These are phyloP conservation scores for Sphaerostilbella broomeana DNA, from an alignment of 2,329 filamentous ascomycete species.

Conservation along the genomic window DNA sequence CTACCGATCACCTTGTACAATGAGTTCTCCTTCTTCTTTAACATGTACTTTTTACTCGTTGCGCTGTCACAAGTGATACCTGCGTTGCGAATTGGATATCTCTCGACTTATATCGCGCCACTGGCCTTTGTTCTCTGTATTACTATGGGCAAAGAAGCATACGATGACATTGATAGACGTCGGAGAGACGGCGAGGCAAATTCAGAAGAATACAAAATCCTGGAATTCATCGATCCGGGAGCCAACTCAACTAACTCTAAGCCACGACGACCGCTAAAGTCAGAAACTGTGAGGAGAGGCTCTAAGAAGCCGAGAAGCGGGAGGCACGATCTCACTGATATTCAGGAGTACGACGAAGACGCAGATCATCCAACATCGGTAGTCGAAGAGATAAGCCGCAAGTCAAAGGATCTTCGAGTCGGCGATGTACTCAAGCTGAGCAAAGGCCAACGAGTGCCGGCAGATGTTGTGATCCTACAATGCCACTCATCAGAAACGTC, in stretches of 20 bases:
- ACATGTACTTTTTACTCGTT: slow-evolving; percentile 96
- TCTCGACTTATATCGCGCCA: slow-evolving; percentile 90
- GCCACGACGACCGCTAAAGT: slow-evolving; percentile 37
- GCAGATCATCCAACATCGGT: slow-evolving; percentile 40
- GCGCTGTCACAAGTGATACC: slow-evolving; percentile 91
- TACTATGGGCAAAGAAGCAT: slow-evolving; percentile 90
- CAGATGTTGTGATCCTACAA: slow-evolving; percentile 89
- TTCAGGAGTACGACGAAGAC: slow-evolving; percentile 61
- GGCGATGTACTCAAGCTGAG: slow-evolving; percentile 90
- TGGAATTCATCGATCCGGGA: slow-evolving; percentile 60
- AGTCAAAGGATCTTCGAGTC: slow-evolving; percentile 82
- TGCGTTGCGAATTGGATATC: slow-evolving; percentile 81
- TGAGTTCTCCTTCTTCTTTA: slow-evolving; percentile 99
- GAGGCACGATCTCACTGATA: slow-evolving; percentile 49
- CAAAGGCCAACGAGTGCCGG: slow-evolving; percentile 89
- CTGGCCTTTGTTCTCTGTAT: slow-evolving; percentile 87
- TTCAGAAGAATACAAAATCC: slow-evolving; percentile 75
- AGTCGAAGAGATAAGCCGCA: slow-evolving; percentile 65
- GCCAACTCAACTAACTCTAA: slow-evolving; percentile 34
- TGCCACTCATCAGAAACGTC: slow-evolving; percentile 57
- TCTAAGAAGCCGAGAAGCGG: slow-evolving; percentile 25
- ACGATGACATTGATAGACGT: slow-evolving; percentile 83
- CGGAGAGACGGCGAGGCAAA: slow-evolving; percentile 90
- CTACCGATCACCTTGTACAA: slow-evolving; percentile 93
- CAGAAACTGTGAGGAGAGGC: slow-evolving; percentile 27